Evolutionary conservation across 1,284 basidiomycete species (phyloP).

Genomic region (Uromyces viciae-fabae): DNA sequence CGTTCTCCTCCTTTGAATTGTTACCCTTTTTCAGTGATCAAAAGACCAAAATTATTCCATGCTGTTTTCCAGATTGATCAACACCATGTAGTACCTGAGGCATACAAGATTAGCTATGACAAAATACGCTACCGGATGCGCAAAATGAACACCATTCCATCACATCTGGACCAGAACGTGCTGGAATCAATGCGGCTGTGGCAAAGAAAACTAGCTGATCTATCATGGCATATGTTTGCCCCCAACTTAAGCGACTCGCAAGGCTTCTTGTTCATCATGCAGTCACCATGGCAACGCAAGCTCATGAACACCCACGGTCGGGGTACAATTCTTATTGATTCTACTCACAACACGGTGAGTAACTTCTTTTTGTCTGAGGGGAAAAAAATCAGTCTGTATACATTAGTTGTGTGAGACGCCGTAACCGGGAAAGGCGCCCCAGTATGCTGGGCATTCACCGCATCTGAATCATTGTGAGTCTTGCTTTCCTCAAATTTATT

Average conservation of each 20-base stretch:
- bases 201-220: background rate
- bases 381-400: background rate
- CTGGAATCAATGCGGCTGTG: background rate
- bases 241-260: background rate
- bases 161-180: background rate
- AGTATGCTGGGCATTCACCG: background rate
- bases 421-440: background rate
- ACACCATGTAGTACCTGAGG: background rate
- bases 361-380: background rate
- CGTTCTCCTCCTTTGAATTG: background rate
- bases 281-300: background rate
- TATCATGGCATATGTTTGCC: background rate
- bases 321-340: background rate
- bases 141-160: no score
- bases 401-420: background rate
- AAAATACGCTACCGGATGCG: background rate
- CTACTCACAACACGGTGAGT: background rate
- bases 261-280: background rate
- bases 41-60: background rate
- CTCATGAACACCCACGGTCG: background rate
- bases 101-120: background rate
- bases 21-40: no score
- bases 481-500: no score
- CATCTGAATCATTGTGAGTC: no score
- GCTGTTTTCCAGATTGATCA: background rate